Percentiles rank a stretch among this genome's conserved stretches.
phyloP scores from a whole-genome alignment of 2,329 filamentous ascomycete genomes.

The Trichoderma sp. region DNA sequence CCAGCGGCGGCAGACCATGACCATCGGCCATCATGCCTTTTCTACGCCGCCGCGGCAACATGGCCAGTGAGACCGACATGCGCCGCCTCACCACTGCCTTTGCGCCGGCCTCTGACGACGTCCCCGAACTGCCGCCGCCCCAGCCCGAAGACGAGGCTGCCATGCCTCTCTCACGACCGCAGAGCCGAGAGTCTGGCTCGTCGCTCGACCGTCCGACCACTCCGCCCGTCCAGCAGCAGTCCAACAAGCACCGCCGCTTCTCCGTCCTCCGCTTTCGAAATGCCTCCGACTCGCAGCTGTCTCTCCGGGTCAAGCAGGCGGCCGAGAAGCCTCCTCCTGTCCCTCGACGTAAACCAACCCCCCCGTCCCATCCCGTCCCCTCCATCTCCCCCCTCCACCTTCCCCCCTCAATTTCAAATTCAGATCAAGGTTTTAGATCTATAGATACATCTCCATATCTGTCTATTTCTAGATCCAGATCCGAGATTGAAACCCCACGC shows the following conservation, averaged over 20 bases:
- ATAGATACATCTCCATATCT: not conserved
- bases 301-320: slow-evolving; percentile 70
- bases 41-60: slow-evolving; percentile 59
- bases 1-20: slow-evolving; percentile 36
- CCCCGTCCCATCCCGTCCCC: not conserved
- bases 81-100: slow-evolving; percentile 49
- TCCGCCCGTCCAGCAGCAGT: slow-evolving; percentile 51
- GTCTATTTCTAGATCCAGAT: not conserved
- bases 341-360: slow-evolving; percentile 47
- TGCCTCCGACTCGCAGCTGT: slow-evolving; percentile 88
- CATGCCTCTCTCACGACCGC: slow-evolving; percentile 21
- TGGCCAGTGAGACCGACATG: slow-evolving; percentile 59
- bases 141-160: slow-evolving; percentile 18
- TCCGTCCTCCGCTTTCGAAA: slow-evolving; percentile 81
- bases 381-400: not conserved
- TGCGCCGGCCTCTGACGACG: slow-evolving; percentile 31
- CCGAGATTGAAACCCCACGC: not conserved
- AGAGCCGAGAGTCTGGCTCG: slow-evolving; percentile 28
- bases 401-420: not conserved
- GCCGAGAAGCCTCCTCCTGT: slow-evolving; percentile 55
- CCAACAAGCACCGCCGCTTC: slow-evolving; percentile 58
- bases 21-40: slow-evolving; percentile 53
- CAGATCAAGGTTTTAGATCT: not conserved
- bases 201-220: slow-evolving; percentile 32
- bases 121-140: slow-evolving; percentile 19